These are phyloP conservation scores for Annulohypoxylon stygium DNA, from an alignment of 495 filamentous ascomycete genomes.

Conservation along the genomic window DNA sequence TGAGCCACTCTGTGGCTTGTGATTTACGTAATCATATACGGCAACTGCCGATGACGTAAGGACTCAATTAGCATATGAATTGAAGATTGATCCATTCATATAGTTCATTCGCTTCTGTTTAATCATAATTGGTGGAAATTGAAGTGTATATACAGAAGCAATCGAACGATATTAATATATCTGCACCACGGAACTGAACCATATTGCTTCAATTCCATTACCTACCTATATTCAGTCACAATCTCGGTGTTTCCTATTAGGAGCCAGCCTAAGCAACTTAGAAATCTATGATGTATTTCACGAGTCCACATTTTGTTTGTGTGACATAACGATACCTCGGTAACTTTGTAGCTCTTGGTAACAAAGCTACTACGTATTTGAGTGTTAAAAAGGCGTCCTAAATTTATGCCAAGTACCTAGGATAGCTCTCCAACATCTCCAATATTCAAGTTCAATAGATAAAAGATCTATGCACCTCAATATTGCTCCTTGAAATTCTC, in stretches of 20 bases:
- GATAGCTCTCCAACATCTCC: not conserved
- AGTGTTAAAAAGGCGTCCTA: not conserved
- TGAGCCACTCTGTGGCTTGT: conserved; percentile 35
- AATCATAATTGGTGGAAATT: not conserved
- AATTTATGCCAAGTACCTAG: not conserved
- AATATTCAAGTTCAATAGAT: not conserved
- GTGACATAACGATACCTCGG: conserved; percentile 30
- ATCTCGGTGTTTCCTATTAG: conserved; percentile 6
- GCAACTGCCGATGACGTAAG: not conserved
- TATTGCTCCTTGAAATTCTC: not conserved
- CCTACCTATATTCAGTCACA: not conserved
- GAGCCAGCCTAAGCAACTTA: not conserved
- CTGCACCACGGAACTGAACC: not conserved
- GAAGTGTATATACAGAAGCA: not conserved
- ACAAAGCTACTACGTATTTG: not conserved
- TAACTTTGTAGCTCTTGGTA: conserved; percentile 21
- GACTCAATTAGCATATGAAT: not conserved
- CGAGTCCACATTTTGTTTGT: conserved; percentile 15
- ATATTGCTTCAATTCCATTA: not conserved
- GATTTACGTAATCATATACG: not conserved
- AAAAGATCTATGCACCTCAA: not conserved
- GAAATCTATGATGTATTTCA: conserved; percentile 27
- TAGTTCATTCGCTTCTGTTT: not conserved
- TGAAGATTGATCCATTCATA: not conserved
- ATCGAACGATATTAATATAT: not conserved